Evolutionary conservation across 805 yeast species (phyloP).

Genomic region (Scheffersomyces ergatensis): DNA sequence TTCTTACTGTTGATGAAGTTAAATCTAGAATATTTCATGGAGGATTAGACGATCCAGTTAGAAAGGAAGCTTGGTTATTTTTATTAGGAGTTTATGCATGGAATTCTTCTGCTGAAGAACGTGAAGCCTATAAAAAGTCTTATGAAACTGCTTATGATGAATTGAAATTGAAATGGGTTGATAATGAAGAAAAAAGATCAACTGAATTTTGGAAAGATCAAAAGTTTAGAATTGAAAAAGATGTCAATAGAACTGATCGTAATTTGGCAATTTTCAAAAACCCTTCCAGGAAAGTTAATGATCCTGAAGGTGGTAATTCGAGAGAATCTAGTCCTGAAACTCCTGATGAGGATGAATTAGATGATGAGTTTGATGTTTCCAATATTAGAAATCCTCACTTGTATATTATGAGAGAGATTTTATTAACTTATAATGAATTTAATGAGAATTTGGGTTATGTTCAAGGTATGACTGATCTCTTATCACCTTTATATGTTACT

Average conservation of each 20-base stretch:
- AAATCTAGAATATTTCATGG: constrained; percentile 88
- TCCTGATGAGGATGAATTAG: constrained; percentile 27
- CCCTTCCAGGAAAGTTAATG: constrained; percentile 30
- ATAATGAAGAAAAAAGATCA: constrained; percentile 47
- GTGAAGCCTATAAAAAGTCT: constrained; percentile 55
- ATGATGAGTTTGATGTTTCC: constrained; percentile 56
- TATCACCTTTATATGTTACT: constrained; percentile 76
- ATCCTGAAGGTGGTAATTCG: constrained; percentile 10
- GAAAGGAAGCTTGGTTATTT: constrained; percentile 84
- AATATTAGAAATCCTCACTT: constrained; percentile 76
- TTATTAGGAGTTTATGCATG: constrained; percentile 83
- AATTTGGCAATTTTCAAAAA: constrained; percentile 59
- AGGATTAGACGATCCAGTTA: constrained; percentile 58
- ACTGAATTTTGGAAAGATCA: constrained; percentile 85
- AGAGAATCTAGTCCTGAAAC: constrained; percentile 31
- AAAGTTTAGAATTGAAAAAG: constrained; percentile 85
- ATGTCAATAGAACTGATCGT: constrained; percentile 88
- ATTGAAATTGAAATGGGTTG: constrained; percentile 69
- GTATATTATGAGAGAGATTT: constrained; percentile 66
- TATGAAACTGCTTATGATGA: constrained; percentile 60
- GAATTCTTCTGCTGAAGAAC: constrained; percentile 73
- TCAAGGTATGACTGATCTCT: constrained; percentile 95
- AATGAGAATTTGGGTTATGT: constrained; percentile 88
- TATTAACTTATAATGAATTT: constrained; percentile 82
- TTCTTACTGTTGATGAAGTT: constrained; percentile 73